Conservation (phyloP, 2,329 filamentous ascomycete genomes). For the Ophiostoma novo-ulmi region DNA sequence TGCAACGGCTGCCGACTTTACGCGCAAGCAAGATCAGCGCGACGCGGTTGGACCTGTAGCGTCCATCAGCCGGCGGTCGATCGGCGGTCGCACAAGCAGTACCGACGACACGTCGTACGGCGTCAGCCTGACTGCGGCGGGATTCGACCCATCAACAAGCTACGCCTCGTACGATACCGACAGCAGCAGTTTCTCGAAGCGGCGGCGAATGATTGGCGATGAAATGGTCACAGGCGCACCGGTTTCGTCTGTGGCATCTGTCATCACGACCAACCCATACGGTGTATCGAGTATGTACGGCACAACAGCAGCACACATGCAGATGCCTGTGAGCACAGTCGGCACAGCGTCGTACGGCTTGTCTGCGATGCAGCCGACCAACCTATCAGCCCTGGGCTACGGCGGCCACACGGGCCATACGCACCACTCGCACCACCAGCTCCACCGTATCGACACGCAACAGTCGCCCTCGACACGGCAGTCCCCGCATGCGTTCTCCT, state of each 20-base stretch:
- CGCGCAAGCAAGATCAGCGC: constrained; percentile 25
- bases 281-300: not conserved
- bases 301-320: constrained; percentile 9
- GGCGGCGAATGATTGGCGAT: constrained; percentile 21
- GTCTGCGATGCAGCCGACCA: constrained; percentile 15
- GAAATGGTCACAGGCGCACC: constrained; percentile 9
- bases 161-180: constrained; percentile 24
- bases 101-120: constrained; percentile 16
- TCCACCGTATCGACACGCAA: constrained; percentile 25
- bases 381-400: not conserved
- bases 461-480: constrained; percentile 25
- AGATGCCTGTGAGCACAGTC: constrained; percentile 22
- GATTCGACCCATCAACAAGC: constrained; percentile 14
- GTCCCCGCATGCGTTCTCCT: constrained; percentile 24
- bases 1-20: constrained; percentile 31
- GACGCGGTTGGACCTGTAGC: not conserved
- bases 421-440: constrained; percentile 17
- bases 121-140: constrained; percentile 9
- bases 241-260: not conserved
- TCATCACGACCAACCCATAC: not conserved
- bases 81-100: constrained; percentile 11
- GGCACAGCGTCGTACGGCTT: constrained; percentile 24
- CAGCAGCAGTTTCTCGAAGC: constrained; percentile 16
- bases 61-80: constrained; percentile 2
- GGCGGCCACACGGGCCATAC: constrained; percentile 6